Conservation (phyloP, 1,284 basidiomycete genomes). For the Puccinia novopanici region DNA sequence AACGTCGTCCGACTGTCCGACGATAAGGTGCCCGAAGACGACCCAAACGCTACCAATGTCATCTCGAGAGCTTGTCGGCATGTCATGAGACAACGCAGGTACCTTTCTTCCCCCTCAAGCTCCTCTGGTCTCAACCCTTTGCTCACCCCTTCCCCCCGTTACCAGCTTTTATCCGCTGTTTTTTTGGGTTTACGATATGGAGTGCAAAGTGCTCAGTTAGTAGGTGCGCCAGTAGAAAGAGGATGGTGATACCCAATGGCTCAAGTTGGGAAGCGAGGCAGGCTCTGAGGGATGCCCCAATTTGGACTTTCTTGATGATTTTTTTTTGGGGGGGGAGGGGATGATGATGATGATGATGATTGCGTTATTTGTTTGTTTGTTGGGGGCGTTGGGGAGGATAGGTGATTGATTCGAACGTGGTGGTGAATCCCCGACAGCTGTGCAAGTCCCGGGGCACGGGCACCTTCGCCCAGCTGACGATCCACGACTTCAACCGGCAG, state of each 20-base stretch:
- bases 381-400: neutral
- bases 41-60: slow-evolving; percentile 67
- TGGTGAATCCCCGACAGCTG: slow-evolving; percentile 58
- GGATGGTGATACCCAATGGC: slow-evolving; percentile 10
- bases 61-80: slow-evolving; percentile 79
- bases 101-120: slow-evolving; percentile 51
- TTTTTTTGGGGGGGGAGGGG: no score
- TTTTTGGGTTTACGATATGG: slow-evolving; percentile 39
- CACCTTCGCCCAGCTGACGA: slow-evolving; percentile 56
- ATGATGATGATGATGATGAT: neutral
- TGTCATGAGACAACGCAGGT: slow-evolving; percentile 83
- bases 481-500: slow-evolving; percentile 55
- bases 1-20: slow-evolving; percentile 58
- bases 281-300: neutral
- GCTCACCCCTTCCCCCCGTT: neutral
- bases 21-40: slow-evolving; percentile 55
- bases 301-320: neutral
- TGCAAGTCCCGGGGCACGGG: slow-evolving; percentile 66
- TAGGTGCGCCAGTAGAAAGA: slow-evolving; percentile 13
- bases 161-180: slow-evolving; percentile 90
- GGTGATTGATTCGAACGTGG: slow-evolving; percentile 38
- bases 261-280: slow-evolving; percentile 1
- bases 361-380: neutral
- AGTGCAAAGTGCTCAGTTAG: slow-evolving; percentile 17
- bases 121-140: neutral